phyloP scores from a whole-genome alignment of 1,139 yeast species.

The Martiniozyma asiatica region DNA sequence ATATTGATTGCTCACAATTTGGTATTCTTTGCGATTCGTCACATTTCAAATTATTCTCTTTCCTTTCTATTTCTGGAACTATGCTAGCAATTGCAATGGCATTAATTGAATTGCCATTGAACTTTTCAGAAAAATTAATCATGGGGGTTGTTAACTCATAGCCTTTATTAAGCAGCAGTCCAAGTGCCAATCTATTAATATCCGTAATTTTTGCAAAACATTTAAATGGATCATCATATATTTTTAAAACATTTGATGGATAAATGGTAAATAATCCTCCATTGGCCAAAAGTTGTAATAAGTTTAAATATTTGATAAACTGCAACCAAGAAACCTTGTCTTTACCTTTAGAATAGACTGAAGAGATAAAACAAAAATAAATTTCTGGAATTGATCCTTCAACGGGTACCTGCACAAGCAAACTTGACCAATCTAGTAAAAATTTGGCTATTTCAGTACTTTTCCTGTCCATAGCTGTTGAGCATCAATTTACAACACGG shows the following conservation, averaged over 20 bases:
- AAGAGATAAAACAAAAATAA: conserved; percentile 20
- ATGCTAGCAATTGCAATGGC: too few species aligned
- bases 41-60: too few species aligned
- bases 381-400: conserved; percentile 20
- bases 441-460: conserved; percentile 19
- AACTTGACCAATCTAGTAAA: conserved; percentile 19
- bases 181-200: conserved; percentile 18
- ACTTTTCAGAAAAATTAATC: not conserved
- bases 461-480: conserved; percentile 20
- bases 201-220: conserved; percentile 15
- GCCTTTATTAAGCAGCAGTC: conserved; percentile 12
- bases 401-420: conserved; percentile 19
- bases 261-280: conserved; percentile 14
- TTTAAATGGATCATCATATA: conserved; percentile 19
- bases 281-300: conserved; percentile 14
- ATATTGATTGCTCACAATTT: too few species aligned
- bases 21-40: conserved; percentile 13
- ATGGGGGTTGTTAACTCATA: conserved; percentile 3
- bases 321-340: conserved; percentile 23
- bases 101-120: not conserved
- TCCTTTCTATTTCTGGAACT: conserved; percentile 1
- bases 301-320: conserved; percentile 16
- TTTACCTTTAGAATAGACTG: conserved; percentile 19
- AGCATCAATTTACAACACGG: too few species aligned
- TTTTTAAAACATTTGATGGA: conserved; percentile 15